These are phyloP conservation scores for Cubamyces sp. DNA, from an alignment of 768 basidiomycete species.

Conservation along the genomic window DNA sequence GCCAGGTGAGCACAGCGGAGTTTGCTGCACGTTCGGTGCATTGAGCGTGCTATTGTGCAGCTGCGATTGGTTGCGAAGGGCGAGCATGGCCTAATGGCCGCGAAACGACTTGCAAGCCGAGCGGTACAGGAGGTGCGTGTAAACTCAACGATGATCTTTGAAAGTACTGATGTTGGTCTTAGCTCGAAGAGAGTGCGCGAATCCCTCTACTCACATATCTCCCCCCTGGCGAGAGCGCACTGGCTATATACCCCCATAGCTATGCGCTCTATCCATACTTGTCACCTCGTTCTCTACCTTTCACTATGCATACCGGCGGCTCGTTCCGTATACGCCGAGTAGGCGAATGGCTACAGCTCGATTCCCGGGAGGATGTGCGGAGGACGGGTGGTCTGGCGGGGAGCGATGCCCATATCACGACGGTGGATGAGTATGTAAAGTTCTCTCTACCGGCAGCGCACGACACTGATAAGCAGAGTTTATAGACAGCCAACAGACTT, in stretches of 20 bases:
- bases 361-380: conserved; percentile 39
- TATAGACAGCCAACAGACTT: conserved; percentile 22
- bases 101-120: conserved; percentile 57
- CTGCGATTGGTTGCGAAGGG: conserved; percentile 59
- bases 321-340: conserved; percentile 66
- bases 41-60: conserved; percentile 37
- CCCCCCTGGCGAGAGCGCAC: conserved; percentile 15
- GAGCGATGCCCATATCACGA: conserved; percentile 40
- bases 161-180: not conserved
- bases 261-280: conserved; percentile 76
- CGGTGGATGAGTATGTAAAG: conserved; percentile 41
- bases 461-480: not conserved
- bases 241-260: conserved; percentile 36
- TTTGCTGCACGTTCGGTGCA: not conserved
- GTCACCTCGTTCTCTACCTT: conserved; percentile 51
- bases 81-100: conserved; percentile 42
- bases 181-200: conserved; percentile 7
- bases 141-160: not conserved
- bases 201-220: conserved; percentile 29
- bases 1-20: conserved; percentile 43
- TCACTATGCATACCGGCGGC: conserved; percentile 47
- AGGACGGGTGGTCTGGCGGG: conserved; percentile 44
- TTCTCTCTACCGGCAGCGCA: not conserved
- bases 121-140: conserved; percentile 55
- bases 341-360: conserved; percentile 57